Evolutionary conservation across 805 yeast species (phyloP), one percentile per base, ranked within the genome.

Genomic region (Wickerhamiella sergipiensis): DNA sequence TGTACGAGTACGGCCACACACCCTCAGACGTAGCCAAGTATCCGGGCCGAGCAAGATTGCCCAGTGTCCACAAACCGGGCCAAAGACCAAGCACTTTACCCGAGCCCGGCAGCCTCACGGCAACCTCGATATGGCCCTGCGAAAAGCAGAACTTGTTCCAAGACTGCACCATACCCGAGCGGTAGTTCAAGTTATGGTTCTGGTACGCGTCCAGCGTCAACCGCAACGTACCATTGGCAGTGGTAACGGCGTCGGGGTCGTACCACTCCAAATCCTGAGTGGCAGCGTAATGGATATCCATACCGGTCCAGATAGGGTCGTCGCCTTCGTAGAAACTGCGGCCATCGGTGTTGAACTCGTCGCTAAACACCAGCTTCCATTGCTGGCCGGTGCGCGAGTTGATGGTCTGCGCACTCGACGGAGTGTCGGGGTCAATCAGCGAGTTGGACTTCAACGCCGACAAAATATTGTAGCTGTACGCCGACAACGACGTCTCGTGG

Each of bases 51-150:
- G 84, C 97, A 57, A 89, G 72, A 62, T 89, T 89, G 45, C 97
- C 97, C 79, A 89, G 73, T 4, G 95, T 76, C 97, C 97, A 89
- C 52, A 86, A 59, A 73, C 96, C 97, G 1, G 97, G 97, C 97
- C 97, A 89, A 56, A 89, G 70, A 19, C 97, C 97, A 4, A 83
- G 71, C 29, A 81, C 74, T 51, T 78, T 71, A 59, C 95, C 95
- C 58, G 76, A 77, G 55, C 86, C 85, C 33, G 97, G 95, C 55
- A 89, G 68, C 53, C 75, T 75, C 0, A 85, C 90, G 9, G 87
- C 79, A 5, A 83, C 77, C 63, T 85, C 95, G 56, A 88, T 59
- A 43, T 71, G 64, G 47, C 97, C 97, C 62, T 87, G 87, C 3
- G 94, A 81, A 64, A 83, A 87, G 63, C 97, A 89, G 63, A 89